Evolutionary conservation across 2,329 filamentous ascomycete species (phyloP), one percentile per base, ranked within the genome.

Genomic region (Grosmannia penicillata): DNA sequence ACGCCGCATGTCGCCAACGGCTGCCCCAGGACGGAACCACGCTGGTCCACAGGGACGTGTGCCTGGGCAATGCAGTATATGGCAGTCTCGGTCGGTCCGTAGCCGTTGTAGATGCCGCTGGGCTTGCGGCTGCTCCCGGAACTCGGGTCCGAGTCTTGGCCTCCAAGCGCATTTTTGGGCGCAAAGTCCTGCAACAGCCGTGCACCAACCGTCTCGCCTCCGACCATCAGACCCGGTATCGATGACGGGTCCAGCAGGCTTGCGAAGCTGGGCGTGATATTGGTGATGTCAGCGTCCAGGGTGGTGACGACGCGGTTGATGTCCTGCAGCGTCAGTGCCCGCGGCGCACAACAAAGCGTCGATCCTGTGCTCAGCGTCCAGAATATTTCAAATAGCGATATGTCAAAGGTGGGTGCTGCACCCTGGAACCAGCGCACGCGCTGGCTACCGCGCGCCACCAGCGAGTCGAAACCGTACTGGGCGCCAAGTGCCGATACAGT

Each of bases 351-450:
- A 43, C 56, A 59, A 7, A 60, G 51, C 8, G 56, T 57, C 14
- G 47, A 51, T 6, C 57, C 57, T 8, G 40, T 49, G 25, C 49
- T 49, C 22, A 47, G 37, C 5, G 45, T 44, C 37, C 41, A 44
- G 28, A 47, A 47, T n/a, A 47, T 47, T 26, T 47, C 45, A 38
- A 45, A 42, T 2, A 47, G 34, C 10, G 43, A 45, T 10, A 42
- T 44, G 18, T 47, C 53, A 37, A 56, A 56, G 1, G 56, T 58
- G 1, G 56, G 55, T 7, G 55, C 50, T 3, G 55, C 56, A 26
- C 55, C 55, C 33, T 58, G 56, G 42, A 59, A 57, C 56, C 57
- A 60, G 11, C 57, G 49, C 23, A 56, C 50, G n/a, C n/a, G n/a
- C 3, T 44, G 43, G 8, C 39, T 13, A 10, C n/a, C 5, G 10